Base-by-base conservation (phyloP, 1,284 basidiomycete genomes). In the Crucibulum cyathiforme region DNA sequence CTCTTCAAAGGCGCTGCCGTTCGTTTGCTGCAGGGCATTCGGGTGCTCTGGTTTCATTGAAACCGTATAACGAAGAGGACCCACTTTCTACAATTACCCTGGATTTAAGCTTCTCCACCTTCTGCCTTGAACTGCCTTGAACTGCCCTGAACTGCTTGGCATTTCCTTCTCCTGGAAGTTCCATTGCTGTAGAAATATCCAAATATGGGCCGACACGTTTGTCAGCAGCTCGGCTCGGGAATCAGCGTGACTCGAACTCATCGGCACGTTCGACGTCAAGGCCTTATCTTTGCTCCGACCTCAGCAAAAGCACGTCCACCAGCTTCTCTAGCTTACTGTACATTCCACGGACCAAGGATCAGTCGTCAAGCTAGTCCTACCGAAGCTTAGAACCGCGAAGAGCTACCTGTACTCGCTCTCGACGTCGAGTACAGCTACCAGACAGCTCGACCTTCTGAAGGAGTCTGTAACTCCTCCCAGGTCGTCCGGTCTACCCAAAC, bases 401-500 rank as follows among this genome's bases (percentile, higher is more conserved):
- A 49, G 17, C 47, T 17, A 34, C 47, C 47, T 49, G 47, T 49
- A 24, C 47, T 49, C 47, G 17, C n/a, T 12, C 31, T 19, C 7
- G 13, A 19, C 31, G 17, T 17, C 47, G 47, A 49, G 31, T 19
- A 34, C 47, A 49, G 17, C 13, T 9, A 19, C 31, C 47, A 31
- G 64, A 65, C 61, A 58, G 58, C 53, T 52, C 63, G 67, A 69
- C 61, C 47, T 54, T 59, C 54, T 62, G 69, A 60, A 57, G 58
- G 60, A 63, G 61, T 58, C 59, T 35, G 46, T 37, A 55, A 45
- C 67, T 69, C 70, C 63, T 66, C 73, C 63, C 63, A 62, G 72
- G 72, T 77, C 73, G 75, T 68, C 60, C 69, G 55, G 74, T 77
- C 72, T 68, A 61, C 57, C 57, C 65, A 54, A 37, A 58, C 59